phyloP scores from a whole-genome alignment of 805 yeast species.

The Wickerhamomyces canadensis region DNA sequence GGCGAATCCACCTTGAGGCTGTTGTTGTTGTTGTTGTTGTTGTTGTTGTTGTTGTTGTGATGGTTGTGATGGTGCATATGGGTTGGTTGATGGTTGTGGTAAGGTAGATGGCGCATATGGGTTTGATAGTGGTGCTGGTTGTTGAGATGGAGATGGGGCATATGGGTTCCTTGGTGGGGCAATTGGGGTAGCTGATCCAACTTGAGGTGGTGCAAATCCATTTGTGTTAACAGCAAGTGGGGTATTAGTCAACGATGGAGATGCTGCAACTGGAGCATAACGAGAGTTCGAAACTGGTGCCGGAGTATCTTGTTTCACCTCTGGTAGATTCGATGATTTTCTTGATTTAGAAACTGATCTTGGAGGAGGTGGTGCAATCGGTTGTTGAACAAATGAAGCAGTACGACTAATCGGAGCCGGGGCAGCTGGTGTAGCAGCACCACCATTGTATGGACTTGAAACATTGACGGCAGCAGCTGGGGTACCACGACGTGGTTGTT shows the following conservation, averaged over 20 bases:
- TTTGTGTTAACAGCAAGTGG: conserved; percentile 14
- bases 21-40: too few species aligned
- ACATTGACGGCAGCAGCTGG: conserved; percentile 36
- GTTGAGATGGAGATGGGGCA: conserved; percentile 25
- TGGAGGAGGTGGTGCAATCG: conserved; percentile 31
- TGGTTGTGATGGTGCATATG: conserved; percentile 9
- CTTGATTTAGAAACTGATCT: conserved; percentile 25
- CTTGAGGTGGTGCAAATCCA: conserved; percentile 32
- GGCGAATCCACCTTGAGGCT: too few species aligned
- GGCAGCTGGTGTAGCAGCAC: conserved; percentile 20
- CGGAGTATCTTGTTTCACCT: conserved; percentile 20
- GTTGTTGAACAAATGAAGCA: conserved; percentile 22
- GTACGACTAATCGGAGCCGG: conserved; percentile 18
- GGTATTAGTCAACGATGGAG: conserved; percentile 16
- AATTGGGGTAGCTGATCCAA: conserved; percentile 7
- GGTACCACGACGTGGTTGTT: conserved; percentile 36
- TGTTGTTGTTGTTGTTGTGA: too few species aligned
- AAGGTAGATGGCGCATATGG: not conserved
- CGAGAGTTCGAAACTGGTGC: conserved; percentile 24
- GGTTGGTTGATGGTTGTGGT: conserved; percentile 2
- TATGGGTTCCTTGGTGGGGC: conserved; percentile 29
- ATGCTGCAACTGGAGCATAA: conserved; percentile 29
- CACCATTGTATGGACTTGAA: too few species aligned
- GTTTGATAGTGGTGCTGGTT: conserved; percentile 12
- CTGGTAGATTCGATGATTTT: conserved; percentile 10